These are phyloP conservation scores for Dispira simplex DNA, from an alignment of 192 early-diverging fungal species.

Conservation along the genomic window DNA sequence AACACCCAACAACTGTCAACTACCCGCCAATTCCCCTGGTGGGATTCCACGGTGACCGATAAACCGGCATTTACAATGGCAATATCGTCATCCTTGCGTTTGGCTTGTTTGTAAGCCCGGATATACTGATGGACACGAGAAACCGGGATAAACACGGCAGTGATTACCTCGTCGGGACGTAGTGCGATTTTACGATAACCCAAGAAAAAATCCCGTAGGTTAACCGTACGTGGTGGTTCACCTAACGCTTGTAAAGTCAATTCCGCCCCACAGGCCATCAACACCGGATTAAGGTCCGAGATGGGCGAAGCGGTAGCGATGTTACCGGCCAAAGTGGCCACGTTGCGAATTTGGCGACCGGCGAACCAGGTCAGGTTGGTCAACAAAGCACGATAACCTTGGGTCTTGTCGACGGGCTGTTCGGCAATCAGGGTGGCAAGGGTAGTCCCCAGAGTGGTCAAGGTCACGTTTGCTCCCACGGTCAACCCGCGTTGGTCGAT, in stretches of 20 bases:
- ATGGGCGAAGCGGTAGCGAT: constrained; percentile 80
- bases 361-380: constrained; percentile 69
- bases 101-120: constrained; percentile 73
- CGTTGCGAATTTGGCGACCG: constrained; percentile 73
- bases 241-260: constrained; percentile 21
- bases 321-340: constrained; percentile 73
- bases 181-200: constrained; percentile 70
- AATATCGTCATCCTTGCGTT: constrained; percentile 77
- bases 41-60: constrained; percentile 23
- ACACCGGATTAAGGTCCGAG: constrained; percentile 77
- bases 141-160: constrained; percentile 50
- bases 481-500: constrained; percentile 23
- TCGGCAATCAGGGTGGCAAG: constrained; percentile 15
- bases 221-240: constrained; percentile 29
- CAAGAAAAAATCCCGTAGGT: constrained; percentile 57
- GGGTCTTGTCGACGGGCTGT: constrained; percentile 21
- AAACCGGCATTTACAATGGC: constrained; percentile 72
- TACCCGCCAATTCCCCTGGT: constrained; percentile 17
- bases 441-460: constrained; percentile 39
- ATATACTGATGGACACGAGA: constrained; percentile 37
- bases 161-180: constrained; percentile 42
- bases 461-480: constrained; percentile 51
- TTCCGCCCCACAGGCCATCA: constrained; percentile 43
- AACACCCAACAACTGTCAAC: constrained; percentile 47
- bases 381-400: constrained; percentile 46